phyloP scores from a whole-genome alignment of 805 yeast species.

The Myxozyma melibiosi region DNA sequence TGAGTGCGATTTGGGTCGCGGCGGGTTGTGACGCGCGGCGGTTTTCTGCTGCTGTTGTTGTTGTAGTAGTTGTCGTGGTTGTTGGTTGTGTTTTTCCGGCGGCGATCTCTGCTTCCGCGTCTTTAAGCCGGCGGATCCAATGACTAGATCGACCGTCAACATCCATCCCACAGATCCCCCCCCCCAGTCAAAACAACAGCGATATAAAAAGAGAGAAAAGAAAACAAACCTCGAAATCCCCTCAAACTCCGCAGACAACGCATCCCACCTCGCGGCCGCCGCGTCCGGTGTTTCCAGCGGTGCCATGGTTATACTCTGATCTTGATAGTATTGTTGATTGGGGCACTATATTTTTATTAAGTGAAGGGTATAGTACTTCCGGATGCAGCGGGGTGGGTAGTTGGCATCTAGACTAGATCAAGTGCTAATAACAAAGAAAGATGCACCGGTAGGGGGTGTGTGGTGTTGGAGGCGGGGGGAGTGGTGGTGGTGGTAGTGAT shows the following conservation, averaged over 20 bases:
- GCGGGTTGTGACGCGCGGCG: conserved; percentile 23
- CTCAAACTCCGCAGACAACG: conserved; percentile 24
- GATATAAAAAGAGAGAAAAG: too few relatives aligned
- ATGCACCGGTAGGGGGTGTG: too few relatives aligned
- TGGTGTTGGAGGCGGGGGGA: too few relatives aligned
- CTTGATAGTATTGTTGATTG: too few relatives aligned
- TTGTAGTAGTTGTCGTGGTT: not conserved
- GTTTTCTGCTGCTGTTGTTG: not conserved
- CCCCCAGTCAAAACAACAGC: not conserved
- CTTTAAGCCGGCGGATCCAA: conserved; percentile 22
- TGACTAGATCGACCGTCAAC: not conserved
- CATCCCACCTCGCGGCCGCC: conserved; percentile 21
- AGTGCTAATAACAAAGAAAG: too few relatives aligned
- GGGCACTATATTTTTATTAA: not conserved
- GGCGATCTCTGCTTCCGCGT: conserved; percentile 3
- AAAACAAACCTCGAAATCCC: conserved; percentile 25
- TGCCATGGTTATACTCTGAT: too few relatives aligned
- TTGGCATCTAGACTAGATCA: too few relatives aligned
- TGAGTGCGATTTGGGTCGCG: conserved; percentile 26
- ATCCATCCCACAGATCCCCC: not conserved
- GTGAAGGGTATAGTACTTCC: not conserved
- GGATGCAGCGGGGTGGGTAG: too few relatives aligned
- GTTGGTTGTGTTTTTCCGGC: too few relatives aligned
- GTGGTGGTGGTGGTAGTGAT: too few relatives aligned
- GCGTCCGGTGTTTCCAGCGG: conserved; percentile 10